Evolutionary conservation across 2,329 filamentous ascomycete genomes (phyloP).

Genomic region (Trichoderma sp.): DNA sequence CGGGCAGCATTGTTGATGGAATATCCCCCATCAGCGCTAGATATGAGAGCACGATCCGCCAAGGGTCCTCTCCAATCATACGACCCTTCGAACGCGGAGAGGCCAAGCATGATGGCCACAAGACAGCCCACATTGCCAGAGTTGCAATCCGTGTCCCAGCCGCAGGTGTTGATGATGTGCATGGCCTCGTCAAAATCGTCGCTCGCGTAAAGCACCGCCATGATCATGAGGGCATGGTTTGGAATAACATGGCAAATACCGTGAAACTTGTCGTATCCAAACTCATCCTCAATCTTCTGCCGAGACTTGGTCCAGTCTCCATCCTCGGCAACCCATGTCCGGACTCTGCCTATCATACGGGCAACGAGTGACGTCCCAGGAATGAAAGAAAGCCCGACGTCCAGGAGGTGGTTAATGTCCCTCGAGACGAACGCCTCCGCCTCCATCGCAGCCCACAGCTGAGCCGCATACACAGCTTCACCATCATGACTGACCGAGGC

Average conservation of each 20-base stretch:
- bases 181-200: constrained; percentile 40
- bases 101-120: constrained; percentile 42
- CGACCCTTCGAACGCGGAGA: constrained; percentile 35
- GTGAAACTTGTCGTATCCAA: constrained; percentile 39
- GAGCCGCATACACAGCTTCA: constrained; percentile 42
- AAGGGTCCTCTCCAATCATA: constrained; percentile 42
- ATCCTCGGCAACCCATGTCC: constrained; percentile 33
- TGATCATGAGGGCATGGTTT: constrained; percentile 42
- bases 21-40: constrained; percentile 43
- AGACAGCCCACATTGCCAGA: constrained; percentile 44
- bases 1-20: constrained; percentile 43
- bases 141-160: constrained; percentile 47
- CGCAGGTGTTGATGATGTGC: constrained; percentile 43
- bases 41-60: constrained; percentile 42
- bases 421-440: constrained; percentile 41
- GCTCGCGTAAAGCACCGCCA: constrained; percentile 39
- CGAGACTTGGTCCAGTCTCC: constrained; percentile 40
- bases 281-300: constrained; percentile 40
- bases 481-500: constrained; percentile 45
- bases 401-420: constrained; percentile 40
- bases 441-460: constrained; percentile 46
- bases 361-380: constrained; percentile 38
- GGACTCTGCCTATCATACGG: constrained; percentile 37
- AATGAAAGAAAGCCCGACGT: constrained; percentile 37
- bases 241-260: constrained; percentile 41